A percentile compares a stretch with the other conserved stretches of the same genome.
Conservation (phyloP, 2,329 filamentous ascomycete genomes). For the Hypoxylon sp. region DNA sequence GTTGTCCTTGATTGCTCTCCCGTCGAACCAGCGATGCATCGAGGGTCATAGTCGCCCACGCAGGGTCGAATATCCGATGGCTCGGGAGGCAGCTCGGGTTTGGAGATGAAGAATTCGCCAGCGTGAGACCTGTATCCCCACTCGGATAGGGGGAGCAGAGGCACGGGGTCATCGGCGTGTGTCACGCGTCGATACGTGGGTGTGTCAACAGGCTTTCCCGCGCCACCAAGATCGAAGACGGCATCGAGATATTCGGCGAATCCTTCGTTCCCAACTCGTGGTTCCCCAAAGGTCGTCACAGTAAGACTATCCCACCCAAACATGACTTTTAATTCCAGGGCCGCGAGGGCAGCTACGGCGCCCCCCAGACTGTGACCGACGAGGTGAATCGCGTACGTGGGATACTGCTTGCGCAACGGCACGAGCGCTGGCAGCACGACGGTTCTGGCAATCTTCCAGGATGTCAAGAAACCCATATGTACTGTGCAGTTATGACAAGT, state of each 20-base stretch:
- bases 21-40: slow-evolving; percentile 73
- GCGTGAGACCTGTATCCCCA: slow-evolving; percentile 89
- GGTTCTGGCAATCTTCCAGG: slow-evolving; percentile 79
- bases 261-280: slow-evolving; percentile 67
- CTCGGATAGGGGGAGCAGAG: slow-evolving; percentile 82
- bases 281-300: slow-evolving; percentile 94
- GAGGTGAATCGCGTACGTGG: slow-evolving; percentile 76
- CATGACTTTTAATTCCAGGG: slow-evolving; percentile 75
- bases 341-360: slow-evolving; percentile 87
- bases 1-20: slow-evolving; percentile 42
- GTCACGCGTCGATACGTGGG: slow-evolving; percentile 78
- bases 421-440: slow-evolving; percentile 73
- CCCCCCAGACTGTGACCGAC: slow-evolving; percentile 93
- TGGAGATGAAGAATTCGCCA: slow-evolving; percentile 87
- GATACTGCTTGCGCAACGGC: slow-evolving; percentile 65
- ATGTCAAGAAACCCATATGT: slow-evolving; percentile 86
- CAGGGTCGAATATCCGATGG: slow-evolving; percentile 76
- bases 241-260: slow-evolving; percentile 64
- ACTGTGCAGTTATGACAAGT: slow-evolving; percentile 89
- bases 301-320: slow-evolving; percentile 77
- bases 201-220: slow-evolving; percentile 44
- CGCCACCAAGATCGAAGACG: slow-evolving; percentile 56
- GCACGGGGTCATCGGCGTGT: slow-evolving; percentile 86
- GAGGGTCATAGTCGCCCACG: slow-evolving; percentile 71
- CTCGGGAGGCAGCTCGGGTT: slow-evolving; percentile 71